Conservation (phyloP, 495 filamentous ascomycete species). For the Hyaloscypha variabilis region DNA sequence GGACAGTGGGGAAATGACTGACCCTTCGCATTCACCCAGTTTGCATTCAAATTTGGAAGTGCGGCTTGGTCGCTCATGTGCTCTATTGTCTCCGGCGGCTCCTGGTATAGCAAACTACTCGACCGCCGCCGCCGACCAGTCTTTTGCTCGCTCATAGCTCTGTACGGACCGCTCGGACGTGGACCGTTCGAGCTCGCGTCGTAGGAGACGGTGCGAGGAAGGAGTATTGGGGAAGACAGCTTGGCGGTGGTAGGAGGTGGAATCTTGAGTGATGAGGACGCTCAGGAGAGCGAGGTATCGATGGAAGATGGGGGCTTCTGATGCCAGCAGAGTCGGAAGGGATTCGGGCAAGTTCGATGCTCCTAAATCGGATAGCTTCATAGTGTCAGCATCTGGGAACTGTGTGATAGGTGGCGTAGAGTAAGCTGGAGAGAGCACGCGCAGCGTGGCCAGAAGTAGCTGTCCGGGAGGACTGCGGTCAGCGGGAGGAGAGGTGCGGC, state of each 20-base stretch:
- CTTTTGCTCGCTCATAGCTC: conserved; percentile 61
- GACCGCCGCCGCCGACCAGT: conserved; percentile 81
- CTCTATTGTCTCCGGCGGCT: conserved; percentile 91
- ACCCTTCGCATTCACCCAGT: conserved; percentile 99
- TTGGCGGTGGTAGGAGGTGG: conserved; percentile 66
- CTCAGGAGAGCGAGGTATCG: conserved; percentile 20
- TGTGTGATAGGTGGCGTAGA: background rate
- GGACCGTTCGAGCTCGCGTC: conserved; percentile 71
- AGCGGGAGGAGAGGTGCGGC: background rate
- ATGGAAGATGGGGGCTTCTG: background rate
- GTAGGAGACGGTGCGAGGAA: conserved; percentile 80
- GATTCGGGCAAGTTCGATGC: background rate
- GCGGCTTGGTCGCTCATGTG: conserved; percentile 95
- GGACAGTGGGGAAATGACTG: conserved; percentile 24
- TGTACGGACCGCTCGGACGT: conserved; percentile 46
- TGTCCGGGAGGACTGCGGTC: background rate
- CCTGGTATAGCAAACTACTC: conserved; percentile 91
- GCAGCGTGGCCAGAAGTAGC: background rate
- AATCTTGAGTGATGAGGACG: conserved; percentile 24
- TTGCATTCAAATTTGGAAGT: conserved; percentile 92
- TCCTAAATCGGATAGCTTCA: conserved; percentile 3
- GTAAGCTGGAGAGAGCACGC: background rate
- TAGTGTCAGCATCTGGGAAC: background rate
- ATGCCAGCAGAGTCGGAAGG: background rate
- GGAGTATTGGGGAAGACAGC: conserved; percentile 76